Percentiles rank a stretch among this genome's conserved stretches.
Conservation (phyloP, 169 alveolate genomes). For the Plasmodium coatneyi region DNA sequence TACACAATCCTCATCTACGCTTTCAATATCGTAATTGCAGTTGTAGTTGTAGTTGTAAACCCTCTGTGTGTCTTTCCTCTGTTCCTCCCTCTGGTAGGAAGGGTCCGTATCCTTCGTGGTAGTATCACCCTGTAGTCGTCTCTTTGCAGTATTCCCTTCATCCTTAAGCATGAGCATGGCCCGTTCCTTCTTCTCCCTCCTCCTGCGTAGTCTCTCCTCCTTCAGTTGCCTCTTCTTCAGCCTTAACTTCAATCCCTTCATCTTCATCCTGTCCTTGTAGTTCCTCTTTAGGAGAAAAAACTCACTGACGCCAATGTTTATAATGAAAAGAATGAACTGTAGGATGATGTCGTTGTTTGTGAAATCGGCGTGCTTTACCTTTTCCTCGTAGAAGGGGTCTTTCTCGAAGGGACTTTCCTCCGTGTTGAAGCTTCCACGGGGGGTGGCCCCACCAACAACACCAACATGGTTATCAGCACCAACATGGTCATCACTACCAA, state of each 20-base stretch:
- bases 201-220: not conserved
- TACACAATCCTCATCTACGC: not conserved
- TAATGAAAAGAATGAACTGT: constrained; percentile 48
- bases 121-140: not conserved
- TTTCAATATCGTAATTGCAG: not conserved
- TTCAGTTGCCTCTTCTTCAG: constrained; percentile 6
- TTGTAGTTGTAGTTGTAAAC: no score
- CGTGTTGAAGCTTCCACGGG: not conserved
- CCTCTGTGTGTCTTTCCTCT: not conserved
- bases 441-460: no score
- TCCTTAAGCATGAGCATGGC: not conserved
- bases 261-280: constrained; percentile 33
- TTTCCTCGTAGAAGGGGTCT: constrained; percentile 48
- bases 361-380: constrained; percentile 29
- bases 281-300: constrained; percentile 29
- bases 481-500: not conserved
- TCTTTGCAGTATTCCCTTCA: not conserved
- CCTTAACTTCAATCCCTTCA: not conserved
- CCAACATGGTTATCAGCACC: not conserved
- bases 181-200: not conserved
- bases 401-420: constrained; percentile 29
- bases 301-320: constrained; percentile 29
- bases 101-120: not conserved
- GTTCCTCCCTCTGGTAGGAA: not conserved
- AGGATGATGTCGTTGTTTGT: constrained; percentile 48